Evolutionary conservation across 2,329 filamentous ascomycete genomes (phyloP), one percentile per base, ranked within the genome.

Genomic region (Colletotrichum lentis): DNA sequence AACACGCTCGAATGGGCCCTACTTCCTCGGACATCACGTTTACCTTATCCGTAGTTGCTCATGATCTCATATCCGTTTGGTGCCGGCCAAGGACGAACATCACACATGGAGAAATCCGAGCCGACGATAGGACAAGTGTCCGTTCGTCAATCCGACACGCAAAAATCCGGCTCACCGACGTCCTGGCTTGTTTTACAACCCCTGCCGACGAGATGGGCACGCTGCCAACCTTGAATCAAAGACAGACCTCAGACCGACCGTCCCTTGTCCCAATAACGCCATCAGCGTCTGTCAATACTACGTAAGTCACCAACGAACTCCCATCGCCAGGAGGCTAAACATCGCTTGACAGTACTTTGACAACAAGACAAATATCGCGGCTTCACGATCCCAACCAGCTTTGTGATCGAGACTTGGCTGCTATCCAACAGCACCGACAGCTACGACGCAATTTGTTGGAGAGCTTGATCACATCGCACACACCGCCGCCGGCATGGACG

Each of bases 301-400:
- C n/a, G n/a, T n/a, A n/a, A n/a, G 54, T 22, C 46, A 12, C 22
- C 22, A 47, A 31, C 35, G 14, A 37, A 14, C 3, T 35, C 44
- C 20, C 56, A 59, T 24, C 22, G n/a, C 20, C 31, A 59, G 31
- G 31, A 50, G 44, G n/a, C 20, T 24, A 31, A 27, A 18, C 31
- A 37, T 10, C 16, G 18, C 18, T 39, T 27, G 31, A 49, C 43
- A 35, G 8, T 5, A 14, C 7, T 47, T 22, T 16, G 43, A 20
- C 10, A 53, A 53, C 3, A 35, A 53, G 27, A 37, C 5, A 6
- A 11, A 35, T n/a, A 18, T n/a, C n/a, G 50, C 50, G 18, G 39
- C 24, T 53, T 16, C 50, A 53, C 16, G 50, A 31, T 53, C 31
- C 37, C 31, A 43, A 43, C 53, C 37, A 55, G 49, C 39, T 47